Base-by-base conservation (phyloP, 495 filamentous ascomycete genomes). In the Xylaria curta region DNA sequence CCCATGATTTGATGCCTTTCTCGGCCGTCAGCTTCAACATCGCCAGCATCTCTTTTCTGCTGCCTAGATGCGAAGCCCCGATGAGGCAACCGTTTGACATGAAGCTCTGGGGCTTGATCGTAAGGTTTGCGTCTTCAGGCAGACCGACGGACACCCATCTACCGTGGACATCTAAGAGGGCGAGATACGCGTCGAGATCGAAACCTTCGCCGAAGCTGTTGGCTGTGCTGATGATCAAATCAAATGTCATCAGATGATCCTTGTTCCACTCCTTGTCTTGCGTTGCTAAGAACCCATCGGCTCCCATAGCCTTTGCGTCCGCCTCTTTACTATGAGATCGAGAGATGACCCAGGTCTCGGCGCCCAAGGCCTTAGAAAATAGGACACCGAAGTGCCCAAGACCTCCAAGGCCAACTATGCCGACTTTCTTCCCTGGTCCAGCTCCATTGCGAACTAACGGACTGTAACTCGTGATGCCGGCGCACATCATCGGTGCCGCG, bases 401-500 rank as follows among this genome's bases (percentile, higher is more conserved):
- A 8, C 92, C 91, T n/a, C 92, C 91, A 4, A 88, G 71, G 1
- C 87, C 87, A 9, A 97, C 90, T 63, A 94, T 89, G 49, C 87
- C 93, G 24, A 96, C 91, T 79, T 93, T 93, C 82, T 93, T 93
- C n/a, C 92, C 92, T 0, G 91, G 90, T 0, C 91, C 90, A 54
- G 84, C 84, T n/a, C 90, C 91, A 76, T 92, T 89, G 33, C 92
- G 89, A 49, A 92, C 89, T 2, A 97, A 85, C 0, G 94, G 94
- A 44, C 88, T 91, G 82, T 90, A 97, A 38, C 89, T 89, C 1
- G 95, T 97, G 40, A 97, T 81, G 56, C 94, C 94, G 44, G 93
- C 94, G 79, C 94, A 97, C 76, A 97, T 86, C 93, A 97, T 97
- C 1, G 93, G 94, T 17, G 94, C 94, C 1, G 91, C 93, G 40